Evolutionary conservation across 352 stramenopile genomes (phyloP), one percentile per base, ranked within the genome.

Genomic region (Phytophthora pini): DNA sequence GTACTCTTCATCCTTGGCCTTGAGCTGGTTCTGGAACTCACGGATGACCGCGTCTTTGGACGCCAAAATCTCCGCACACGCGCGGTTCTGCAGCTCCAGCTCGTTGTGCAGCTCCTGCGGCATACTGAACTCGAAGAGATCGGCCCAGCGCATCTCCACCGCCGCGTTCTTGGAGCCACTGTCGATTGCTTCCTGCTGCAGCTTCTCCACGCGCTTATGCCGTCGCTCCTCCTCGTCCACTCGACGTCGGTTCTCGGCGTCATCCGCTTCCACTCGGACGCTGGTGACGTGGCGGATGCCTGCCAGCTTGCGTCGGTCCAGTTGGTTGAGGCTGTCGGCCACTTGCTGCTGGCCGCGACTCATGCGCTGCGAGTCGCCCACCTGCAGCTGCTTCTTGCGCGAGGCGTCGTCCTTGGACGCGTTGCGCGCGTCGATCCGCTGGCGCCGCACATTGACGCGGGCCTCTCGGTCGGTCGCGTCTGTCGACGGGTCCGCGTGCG

Each of bases 1-100:
- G 65, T 98, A 98, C 68, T 98, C 90, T 74, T 98, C 95, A 59
- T 98, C 95, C 60, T 98, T 98, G 27, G 72, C 75, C 51, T 97
- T 98, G 9, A 98, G 74, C 65, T 98, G 89, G 2, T 68, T 68
- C 73, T 98, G 90, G 59, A 98, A 97, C 55, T 96, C 90, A 24
- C 74, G 80, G 61, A 98, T 97, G 5, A 98, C 68, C 0, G 65
- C 67, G 61, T 97, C 89, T 72, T 98, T 98, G 2, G 82, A 96
- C 17, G 72, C 76, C 65, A 98, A 79, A 56, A 98, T 98, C 48
- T 93, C 88, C n/a, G 61, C 49, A 61, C 95, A 98, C 17, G 89
- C 79, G 15, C 65, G 70, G 31, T 95, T 94, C 70, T 98, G 95
- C 20, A 79, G 70, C 68, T 97, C 78, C 31, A 98, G 78, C 64